Percentiles rank a stretch among this genome's conserved stretches.
These are phyloP conservation scores for Bisporella sp. DNA, from an alignment of 2,329 filamentous ascomycete genomes.

Conservation along the genomic window DNA sequence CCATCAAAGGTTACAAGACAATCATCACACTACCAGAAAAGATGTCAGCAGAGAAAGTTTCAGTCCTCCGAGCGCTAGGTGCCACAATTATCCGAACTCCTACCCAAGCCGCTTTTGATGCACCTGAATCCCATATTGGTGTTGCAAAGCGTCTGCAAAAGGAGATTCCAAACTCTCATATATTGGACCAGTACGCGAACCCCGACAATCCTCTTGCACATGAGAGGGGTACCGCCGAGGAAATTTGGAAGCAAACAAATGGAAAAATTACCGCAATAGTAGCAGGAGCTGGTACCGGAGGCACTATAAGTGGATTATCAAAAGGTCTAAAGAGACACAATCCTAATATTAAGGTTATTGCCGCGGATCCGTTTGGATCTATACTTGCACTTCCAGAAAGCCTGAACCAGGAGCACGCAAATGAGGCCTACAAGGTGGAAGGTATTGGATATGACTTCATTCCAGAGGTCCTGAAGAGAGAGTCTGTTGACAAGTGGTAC, in stretches of 20 bases:
- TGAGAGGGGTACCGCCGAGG: slow-evolving; percentile 88
- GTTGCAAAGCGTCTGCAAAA: slow-evolving; percentile 85
- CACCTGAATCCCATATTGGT: slow-evolving; percentile 93
- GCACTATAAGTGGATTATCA: slow-evolving; percentile 87
- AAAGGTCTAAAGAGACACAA: slow-evolving; percentile 84
- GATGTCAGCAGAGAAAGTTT: slow-evolving; percentile 98
- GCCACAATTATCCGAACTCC: slow-evolving; percentile 97
- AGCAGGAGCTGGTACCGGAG: slow-evolving; percentile 90
- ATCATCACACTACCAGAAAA: slow-evolving; percentile 99
- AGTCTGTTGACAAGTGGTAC: slow-evolving; percentile 87
- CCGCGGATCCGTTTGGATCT: slow-evolving; percentile 86
- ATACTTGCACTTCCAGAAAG: slow-evolving; percentile 76
- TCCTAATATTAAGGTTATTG: slow-evolving; percentile 76
- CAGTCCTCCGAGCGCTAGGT: slow-evolving; percentile 85
- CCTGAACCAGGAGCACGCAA: slow-evolving; percentile 73
- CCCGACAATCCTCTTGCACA: slow-evolving; percentile 87
- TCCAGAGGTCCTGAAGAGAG: slow-evolving; percentile 81
- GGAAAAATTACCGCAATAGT: slow-evolving; percentile 79
- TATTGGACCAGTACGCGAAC: slow-evolving; percentile 94
- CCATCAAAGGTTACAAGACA: slow-evolving; percentile 95
- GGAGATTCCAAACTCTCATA: slow-evolving; percentile 94
- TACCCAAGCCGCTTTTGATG: slow-evolving; percentile 90
- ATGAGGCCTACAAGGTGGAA: slow-evolving; percentile 93
- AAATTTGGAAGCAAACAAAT: slow-evolving; percentile 87
- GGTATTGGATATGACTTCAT: slow-evolving; percentile 99